Evolutionary conservation across 1,284 basidiomycete genomes (phyloP), one percentile per base, ranked within the genome.

Genomic region (Leccinum fuscescens): DNA sequence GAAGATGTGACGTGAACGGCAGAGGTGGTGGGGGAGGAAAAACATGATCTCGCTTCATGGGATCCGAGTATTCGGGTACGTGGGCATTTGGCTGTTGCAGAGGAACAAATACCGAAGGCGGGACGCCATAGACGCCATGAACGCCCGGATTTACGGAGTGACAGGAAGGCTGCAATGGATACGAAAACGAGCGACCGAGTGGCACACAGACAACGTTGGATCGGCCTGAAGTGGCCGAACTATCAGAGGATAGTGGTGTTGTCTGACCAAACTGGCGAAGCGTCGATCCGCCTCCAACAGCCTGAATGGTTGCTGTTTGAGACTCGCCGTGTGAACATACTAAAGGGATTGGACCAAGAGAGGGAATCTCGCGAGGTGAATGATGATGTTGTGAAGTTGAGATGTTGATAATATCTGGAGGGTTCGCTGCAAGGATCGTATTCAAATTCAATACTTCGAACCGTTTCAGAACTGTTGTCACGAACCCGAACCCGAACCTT

Each of bases 401-500:
- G 29, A 35, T 61, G 39, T 65, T 49, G 6, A 12, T 24, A 44
- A 49, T 29, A 24, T n/a, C 29, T 39, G 29, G 3, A 22, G 54
- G 49, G 20, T 61, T 68, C 50, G 4, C 58, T 56, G 37, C 54
- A 8, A 39, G 54, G 53, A 62, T 55, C 42, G 49, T 42, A 22
- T 17, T 56, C 29, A 20, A 27, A 29, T 51, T 62, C 27, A 60
- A 50, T 54, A 42, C 35, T 29, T 42, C 24, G 42, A 44, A 55
- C 49, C 53, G 35, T 31, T 44, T 29, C 35, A 54, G 44, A 54
- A 52, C 61, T 60, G 55, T 44, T 50, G n/a, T 17, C 35, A 56
- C 50, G 44, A 61, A 73, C 67, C 68, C 48, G 57, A 46, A 15
- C 14, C 46, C 35, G 35, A 72, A 54, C 62, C 62, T 62, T 55